Evolutionary conservation across 345 rosid species (phyloP), one percentile per base, ranked within the genome.

Genomic region (Eucalyptus curtisii): DNA sequence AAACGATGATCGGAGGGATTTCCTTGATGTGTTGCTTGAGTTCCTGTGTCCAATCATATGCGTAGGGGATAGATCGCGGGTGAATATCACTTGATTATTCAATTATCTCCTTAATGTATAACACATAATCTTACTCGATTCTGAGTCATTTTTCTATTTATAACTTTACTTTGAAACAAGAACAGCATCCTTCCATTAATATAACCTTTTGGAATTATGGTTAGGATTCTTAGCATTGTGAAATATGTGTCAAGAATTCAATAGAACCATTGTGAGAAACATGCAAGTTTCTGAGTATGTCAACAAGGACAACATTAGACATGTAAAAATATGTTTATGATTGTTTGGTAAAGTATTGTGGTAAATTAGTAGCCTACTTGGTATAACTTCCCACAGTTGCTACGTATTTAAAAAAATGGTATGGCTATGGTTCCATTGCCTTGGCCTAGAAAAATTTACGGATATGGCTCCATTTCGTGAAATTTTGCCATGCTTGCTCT

Each of bases 11-110:
- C 37, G 48, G 16, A 86, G 85, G 86, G 95, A 94, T 87, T 94
- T 95, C 94, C 88, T 95, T 88, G 94, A 93, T 87, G 91, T 95
- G 59, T 53, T 22, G 59, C 59, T 53, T 53, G 27, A 53, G 25
- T 53, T 59, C 7, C 66, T 59, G 13, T 59, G 7, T 24, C 66
- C 31, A 59, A 59, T 59, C 31, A 59, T 25, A 25, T 53, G 11
- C 0, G 14, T 25, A 59, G 66, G 66, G 22, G 22, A 50, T 50
- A 50, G 53, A 50, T 17, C 22, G 55, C 22, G 17, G 55, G 55
- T 50, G 55, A 50, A 50, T 50, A 50, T 50, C 55, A 3, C 55
- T 50, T 50, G 9, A 50, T 50, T 17, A 50, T 50, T 50, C 22
- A 5, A 59, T 24, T 5, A 25, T 59, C n/a, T 59, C n/a, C n/a